These are phyloP conservation scores for Dentipellis sp. DNA, from an alignment of 768 basidiomycete species.

Conservation along the genomic window DNA sequence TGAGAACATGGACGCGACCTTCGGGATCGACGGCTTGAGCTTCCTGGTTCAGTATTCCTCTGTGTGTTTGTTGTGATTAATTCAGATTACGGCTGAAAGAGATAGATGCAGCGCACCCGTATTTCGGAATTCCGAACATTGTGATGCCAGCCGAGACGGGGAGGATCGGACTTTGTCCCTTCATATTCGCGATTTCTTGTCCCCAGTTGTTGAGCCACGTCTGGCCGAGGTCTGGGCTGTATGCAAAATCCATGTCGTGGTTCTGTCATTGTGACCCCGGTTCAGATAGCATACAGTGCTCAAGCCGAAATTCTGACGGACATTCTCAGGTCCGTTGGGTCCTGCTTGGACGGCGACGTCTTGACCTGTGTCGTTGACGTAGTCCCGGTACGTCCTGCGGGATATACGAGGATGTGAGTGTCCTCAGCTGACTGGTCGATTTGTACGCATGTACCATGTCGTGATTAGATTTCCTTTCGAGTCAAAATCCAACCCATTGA, in stretches of 20 bases:
- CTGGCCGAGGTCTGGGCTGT: slow-evolving; percentile 20
- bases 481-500: slow-evolving; percentile 29
- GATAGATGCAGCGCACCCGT: slow-evolving; percentile 18
- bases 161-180: slow-evolving; percentile 19
- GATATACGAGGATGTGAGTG: not conserved
- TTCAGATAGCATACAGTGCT: not conserved
- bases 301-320: slow-evolving; percentile 2
- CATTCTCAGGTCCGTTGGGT: slow-evolving; percentile 31
- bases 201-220: slow-evolving; percentile 31
- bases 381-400: slow-evolving; percentile 29
- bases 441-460: slow-evolving; percentile 19
- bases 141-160: slow-evolving; percentile 26
- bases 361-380: slow-evolving; percentile 28
- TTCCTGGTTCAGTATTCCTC: slow-evolving; percentile 27
- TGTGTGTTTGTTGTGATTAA: not conserved
- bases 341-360: slow-evolving; percentile 30
- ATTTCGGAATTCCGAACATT: slow-evolving; percentile 28
- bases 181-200: slow-evolving; percentile 21
- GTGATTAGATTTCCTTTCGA: slow-evolving; percentile 19
- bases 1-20: slow-evolving; percentile 24
- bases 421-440: too few relatives aligned
- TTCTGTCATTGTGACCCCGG: slow-evolving; percentile 19
- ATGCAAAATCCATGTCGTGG: slow-evolving; percentile 27
- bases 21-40: slow-evolving; percentile 23
- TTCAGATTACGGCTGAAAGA: too few relatives aligned